phyloP scores from a whole-genome alignment of 345 rosid genomes.

The Psidium guajava region DNA sequence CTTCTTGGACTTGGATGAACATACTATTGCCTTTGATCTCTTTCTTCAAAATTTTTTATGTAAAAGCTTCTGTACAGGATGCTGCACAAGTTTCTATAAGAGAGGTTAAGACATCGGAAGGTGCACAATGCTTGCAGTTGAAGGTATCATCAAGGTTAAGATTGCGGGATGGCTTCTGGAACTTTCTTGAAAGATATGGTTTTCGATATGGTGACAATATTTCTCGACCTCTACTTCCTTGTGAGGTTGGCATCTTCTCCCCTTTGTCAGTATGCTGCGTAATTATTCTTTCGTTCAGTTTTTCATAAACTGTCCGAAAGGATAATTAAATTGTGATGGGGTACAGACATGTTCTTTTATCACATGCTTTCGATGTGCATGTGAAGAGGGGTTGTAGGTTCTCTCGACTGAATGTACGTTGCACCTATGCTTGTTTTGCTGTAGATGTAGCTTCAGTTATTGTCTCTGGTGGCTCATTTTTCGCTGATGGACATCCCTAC shows the following conservation, averaged over 20 bases:
- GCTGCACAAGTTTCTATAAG: slow-evolving; percentile 50
- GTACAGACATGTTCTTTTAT: not conserved
- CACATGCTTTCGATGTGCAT: not conserved
- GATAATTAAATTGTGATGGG: not conserved
- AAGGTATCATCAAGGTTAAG: slow-evolving; percentile 50
- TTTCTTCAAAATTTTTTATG: not conserved
- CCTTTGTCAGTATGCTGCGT: not conserved
- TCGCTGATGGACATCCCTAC: not conserved
- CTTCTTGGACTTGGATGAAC: not conserved
- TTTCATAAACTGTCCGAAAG: not conserved
- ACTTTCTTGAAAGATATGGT: slow-evolving; percentile 82
- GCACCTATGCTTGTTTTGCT: not conserved
- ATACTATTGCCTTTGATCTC: not conserved
- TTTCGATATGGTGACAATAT: slow-evolving; percentile 52
- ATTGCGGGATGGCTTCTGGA: slow-evolving; percentile 43
- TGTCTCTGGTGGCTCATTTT: not conserved
- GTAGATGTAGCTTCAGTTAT: not conserved
- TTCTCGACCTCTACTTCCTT: slow-evolving; percentile 63
- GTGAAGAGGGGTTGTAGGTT: not conserved
- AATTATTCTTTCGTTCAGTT: not conserved
- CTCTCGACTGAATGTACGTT: not conserved
- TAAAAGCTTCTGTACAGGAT: slow-evolving; percentile 25
- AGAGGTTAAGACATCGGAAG: slow-evolving; percentile 46
- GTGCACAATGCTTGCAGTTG: slow-evolving; percentile 53
- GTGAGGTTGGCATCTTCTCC: slow-evolving; percentile 50